Evolutionary conservation across 1,139 yeast species (phyloP), one percentile per base, ranked within the genome.

Genomic region (Wickerhamomyces sp.): DNA sequence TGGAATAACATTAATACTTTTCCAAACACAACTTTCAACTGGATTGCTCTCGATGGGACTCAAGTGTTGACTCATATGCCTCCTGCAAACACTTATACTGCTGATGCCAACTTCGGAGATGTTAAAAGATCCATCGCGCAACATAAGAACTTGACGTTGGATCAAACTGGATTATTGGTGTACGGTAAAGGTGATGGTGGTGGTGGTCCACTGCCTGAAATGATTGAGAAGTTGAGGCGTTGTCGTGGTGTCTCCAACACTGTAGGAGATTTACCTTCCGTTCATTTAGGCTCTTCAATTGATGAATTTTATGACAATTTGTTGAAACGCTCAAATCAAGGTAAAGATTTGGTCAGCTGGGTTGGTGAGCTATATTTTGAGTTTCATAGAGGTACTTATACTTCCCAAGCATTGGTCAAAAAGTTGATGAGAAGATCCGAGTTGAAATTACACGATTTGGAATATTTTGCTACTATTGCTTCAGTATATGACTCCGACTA

Each of bases 131-230:
- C 95, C 1, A 77, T 82, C 48, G 70, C 71, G 36, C 93, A 89
- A 59, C 95, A 93, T 67, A 86, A 90, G 67, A 88, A 91, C 57
- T 69, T 86, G 52, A 81, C 90, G 47, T 79, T 81, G 55, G 91
- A 84, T 43, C 93, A 88, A 45, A 77, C 86, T 11, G 94, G 95
- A 0, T 71, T 93, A 61, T 69, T 93, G 61, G 72, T 90, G 45
- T 93, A 79, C 58, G 99, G 99, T 36, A 81, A 85, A 58, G 99
- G 99, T 60, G 99, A 93, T 61, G 99, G 99, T 56, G 99, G 99
- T 51, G 98, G 98, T 54, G 99, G 99, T 7, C 98, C 98, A 36
- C 84, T 89, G 6, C 86, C 86, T 39, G 96, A 86, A 60, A 91
- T 90, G 96, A 61, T 93, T 52, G 97, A 93, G 62, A 90, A 89